Evolutionary conservation across 2,329 filamentous ascomycete genomes (phyloP).

Genomic region (Catunica adiposa): DNA sequence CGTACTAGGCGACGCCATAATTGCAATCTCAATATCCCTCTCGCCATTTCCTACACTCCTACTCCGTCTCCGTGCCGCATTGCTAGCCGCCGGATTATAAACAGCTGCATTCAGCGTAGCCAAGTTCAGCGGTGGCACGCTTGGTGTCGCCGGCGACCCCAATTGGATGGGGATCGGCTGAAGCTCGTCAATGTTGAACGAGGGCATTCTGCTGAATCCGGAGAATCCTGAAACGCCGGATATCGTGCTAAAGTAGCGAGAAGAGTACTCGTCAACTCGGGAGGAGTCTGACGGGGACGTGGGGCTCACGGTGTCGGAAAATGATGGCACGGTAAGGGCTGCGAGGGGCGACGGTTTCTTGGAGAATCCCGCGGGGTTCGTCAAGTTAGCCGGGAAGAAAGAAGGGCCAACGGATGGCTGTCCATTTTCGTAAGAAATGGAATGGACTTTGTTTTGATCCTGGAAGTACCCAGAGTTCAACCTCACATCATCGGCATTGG

Average conservation of each 20-base stretch:
- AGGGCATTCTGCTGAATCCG: constrained; percentile 5
- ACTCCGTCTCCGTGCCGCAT: neutral
- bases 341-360: constrained; percentile 20
- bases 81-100: constrained; percentile 30
- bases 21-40: constrained; percentile 10
- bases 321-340: neutral
- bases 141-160: neutral
- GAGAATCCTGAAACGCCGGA: constrained; percentile 10
- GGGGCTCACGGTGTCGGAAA: constrained; percentile 13
- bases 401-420: neutral
- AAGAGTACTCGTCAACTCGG: constrained; percentile 13
- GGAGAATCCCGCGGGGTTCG: neutral
- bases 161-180: constrained; percentile 1
- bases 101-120: constrained; percentile 33
- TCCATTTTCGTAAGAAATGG: constrained; percentile 20
- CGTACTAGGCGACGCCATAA: constrained; percentile 7
- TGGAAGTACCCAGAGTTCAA: constrained; percentile 20
- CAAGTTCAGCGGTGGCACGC: constrained; percentile 10
- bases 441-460: constrained; percentile 24
- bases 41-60: constrained; percentile 18
- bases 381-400: neutral
- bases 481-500: constrained; percentile 37
- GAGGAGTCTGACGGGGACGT: neutral
- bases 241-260: constrained; percentile 8
- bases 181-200: constrained; percentile 3